A percentile compares a stretch with the other conserved stretches of the same genome.
These are phyloP conservation scores for Suillus subluteus DNA, from an alignment of 768 basidiomycete species.

Conservation along the genomic window DNA sequence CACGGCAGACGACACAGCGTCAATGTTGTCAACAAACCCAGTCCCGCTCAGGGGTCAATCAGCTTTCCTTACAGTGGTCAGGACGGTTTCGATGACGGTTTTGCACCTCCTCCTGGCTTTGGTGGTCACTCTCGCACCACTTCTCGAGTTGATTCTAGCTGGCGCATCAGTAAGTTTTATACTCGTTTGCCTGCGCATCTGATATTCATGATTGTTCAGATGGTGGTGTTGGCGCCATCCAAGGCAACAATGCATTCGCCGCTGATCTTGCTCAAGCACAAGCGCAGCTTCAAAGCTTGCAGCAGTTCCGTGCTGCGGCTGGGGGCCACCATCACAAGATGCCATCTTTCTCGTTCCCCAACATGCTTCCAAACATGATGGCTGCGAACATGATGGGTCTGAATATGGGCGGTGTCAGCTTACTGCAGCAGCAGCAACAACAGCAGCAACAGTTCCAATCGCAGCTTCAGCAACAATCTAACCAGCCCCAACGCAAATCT, in stretches of 20 bases:
- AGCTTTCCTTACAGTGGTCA: slow-evolving; percentile 54
- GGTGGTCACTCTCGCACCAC: slow-evolving; percentile 76
- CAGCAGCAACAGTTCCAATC: slow-evolving; percentile 79
- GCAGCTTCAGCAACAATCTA: slow-evolving; percentile 91
- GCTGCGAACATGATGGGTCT: slow-evolving; percentile 96
- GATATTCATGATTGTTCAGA: slow-evolving; percentile 2
- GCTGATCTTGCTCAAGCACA: slow-evolving; percentile 96
- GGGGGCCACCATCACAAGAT: slow-evolving; percentile 96
- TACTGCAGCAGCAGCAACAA: slow-evolving; percentile 91
- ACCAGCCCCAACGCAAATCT: slow-evolving; percentile 94
- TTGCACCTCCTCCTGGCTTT: slow-evolving; percentile 57
- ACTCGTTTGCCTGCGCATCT: not conserved
- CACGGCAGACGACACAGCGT: slow-evolving; percentile 92
- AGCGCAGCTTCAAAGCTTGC: slow-evolving; percentile 93
- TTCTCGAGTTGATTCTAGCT: slow-evolving; percentile 80
- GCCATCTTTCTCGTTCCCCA: slow-evolving; percentile 97
- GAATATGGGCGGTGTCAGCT: slow-evolving; percentile 77
- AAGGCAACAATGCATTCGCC: slow-evolving; percentile 65
- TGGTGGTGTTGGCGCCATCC: slow-evolving; percentile 70
- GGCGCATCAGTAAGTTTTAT: slow-evolving; percentile 79
- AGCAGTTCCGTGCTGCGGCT: slow-evolving; percentile 94
- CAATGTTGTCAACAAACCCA: slow-evolving; percentile 83
- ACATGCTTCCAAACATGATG: slow-evolving; percentile 98
- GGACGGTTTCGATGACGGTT: slow-evolving; percentile 83
- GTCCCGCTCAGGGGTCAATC: slow-evolving; percentile 49